phyloP scores from a whole-genome alignment of 208 protist genomes.

The Vickermania spadyakhi region DNA sequence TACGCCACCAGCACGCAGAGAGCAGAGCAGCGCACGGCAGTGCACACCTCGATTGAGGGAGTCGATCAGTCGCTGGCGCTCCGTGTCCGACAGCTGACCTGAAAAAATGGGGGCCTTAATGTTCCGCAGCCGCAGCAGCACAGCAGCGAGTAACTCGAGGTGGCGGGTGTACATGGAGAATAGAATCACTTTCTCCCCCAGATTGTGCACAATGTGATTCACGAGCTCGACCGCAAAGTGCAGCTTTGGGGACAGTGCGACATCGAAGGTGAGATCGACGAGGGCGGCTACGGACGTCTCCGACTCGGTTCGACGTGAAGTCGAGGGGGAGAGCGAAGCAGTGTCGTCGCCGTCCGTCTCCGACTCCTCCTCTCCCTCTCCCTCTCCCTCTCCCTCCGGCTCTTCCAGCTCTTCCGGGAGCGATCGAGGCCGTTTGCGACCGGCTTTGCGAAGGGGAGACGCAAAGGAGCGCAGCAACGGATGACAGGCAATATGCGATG shows the following conservation, averaged over 20 bases:
- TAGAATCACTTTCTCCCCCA: constrained; percentile 68
- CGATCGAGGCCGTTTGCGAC: neutral
- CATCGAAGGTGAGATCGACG: constrained; percentile 8
- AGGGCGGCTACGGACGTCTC: neutral
- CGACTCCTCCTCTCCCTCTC: neutral
- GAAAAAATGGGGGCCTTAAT: constrained; percentile 25
- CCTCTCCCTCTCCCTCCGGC: neutral
- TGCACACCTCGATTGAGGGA: constrained; percentile 41
- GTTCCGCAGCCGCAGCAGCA: constrained; percentile 24
- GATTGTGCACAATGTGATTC: constrained; percentile 27
- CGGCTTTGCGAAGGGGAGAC: neutral
- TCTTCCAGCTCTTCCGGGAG: neutral
- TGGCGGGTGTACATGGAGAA: constrained; percentile 67
- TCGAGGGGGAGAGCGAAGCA: neutral
- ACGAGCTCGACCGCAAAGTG: constrained; percentile 40
- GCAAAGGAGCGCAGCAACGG: constrained; percentile 12
- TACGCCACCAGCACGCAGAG: constrained; percentile 86
- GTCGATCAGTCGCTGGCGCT: constrained; percentile 41
- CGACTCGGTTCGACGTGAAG: neutral
- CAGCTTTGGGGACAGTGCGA: constrained; percentile 60
- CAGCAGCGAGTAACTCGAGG: constrained; percentile 27
- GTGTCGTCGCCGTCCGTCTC: constrained; percentile 1
- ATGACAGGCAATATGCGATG: constrained; percentile 70
- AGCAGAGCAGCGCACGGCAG: constrained; percentile 78
- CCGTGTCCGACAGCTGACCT: constrained; percentile 21